Conservation (phyloP, 345 rosid genomes). For the Cardamine resedifolia region DNA sequence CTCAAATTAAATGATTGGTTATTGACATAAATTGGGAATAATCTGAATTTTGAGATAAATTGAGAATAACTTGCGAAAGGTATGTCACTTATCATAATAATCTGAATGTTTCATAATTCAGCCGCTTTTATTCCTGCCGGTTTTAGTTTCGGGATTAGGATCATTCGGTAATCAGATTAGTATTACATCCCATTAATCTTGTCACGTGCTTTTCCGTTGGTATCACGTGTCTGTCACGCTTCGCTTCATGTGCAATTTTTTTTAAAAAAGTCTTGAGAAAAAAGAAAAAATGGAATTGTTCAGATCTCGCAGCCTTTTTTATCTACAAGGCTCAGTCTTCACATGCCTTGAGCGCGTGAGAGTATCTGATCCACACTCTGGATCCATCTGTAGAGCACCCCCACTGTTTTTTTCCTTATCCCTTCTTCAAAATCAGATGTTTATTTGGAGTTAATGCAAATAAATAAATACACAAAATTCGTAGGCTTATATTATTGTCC, state of each 20-base stretch:
- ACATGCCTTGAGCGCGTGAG: conserved; percentile 14
- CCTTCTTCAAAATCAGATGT: background rate
- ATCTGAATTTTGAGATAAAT: too few relatives aligned
- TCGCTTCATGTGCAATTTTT: conserved; percentile 34
- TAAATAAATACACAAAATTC: too few relatives aligned
- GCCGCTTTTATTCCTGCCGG: background rate
- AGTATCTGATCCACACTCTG: background rate
- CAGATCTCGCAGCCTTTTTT: conserved; percentile 40
- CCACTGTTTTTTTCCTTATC: background rate
- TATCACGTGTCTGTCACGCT: conserved; percentile 32
- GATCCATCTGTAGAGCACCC: conserved; percentile 12
- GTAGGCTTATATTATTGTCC: background rate
- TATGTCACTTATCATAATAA: background rate
- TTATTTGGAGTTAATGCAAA: background rate
- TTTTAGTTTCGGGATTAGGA: conserved; percentile 1
- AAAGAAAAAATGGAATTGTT: background rate
- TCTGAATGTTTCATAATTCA: background rate
- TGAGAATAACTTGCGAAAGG: too few relatives aligned
- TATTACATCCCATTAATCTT: background rate
- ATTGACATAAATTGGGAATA: background rate
- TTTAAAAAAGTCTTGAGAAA: background rate
- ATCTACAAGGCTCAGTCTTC: conserved; percentile 6
- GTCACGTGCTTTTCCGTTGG: conserved; percentile 33
- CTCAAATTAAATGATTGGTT: background rate
- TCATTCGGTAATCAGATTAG: background rate